Evolutionary conservation across 2,329 filamentous ascomycete species (phyloP), one percentile per base, ranked within the genome.

Genomic region (Penicillium griseofulvum): DNA sequence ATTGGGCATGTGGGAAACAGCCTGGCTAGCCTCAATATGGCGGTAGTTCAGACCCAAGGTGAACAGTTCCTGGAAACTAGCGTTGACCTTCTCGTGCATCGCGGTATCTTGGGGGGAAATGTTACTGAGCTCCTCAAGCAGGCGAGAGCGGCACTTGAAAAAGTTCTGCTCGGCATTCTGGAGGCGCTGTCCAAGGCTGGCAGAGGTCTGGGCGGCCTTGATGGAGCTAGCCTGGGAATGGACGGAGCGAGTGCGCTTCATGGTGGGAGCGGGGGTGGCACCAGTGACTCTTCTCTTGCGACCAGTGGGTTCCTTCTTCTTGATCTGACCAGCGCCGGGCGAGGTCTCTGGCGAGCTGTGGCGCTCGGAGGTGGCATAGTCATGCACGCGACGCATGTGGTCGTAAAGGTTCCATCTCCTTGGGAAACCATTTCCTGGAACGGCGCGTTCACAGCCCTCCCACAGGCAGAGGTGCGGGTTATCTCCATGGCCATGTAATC

Each of bases 371-470:
- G 71, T 68, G 45, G 71, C 79, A 67, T 83, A 84, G 62, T 84
- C 82, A 67, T 97, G 93, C 8, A 97, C 92, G 59, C 93, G 88
- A 78, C 91, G 90, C 92, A 97, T 97, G 81, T 97, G 93, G 77
- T 97, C 93, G 74, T 89, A 87, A 51, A 96, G 83, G 77, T 97
- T 97, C 90, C 94, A 97, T 67, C 92, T 88, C 66, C 93, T 87
- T 36, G 92, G 93, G 70, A 97, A 97, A 65, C 93, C 93, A 72
- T 93, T 91, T 66, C 91, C 91, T 24, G 84, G 80, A 33, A 88
- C 80, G 55, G 90, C 86, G 61, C 93, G 88, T 69, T 97, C 91
- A 69, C 93, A 97, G 58, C 90, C 91, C 28, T 88, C 82, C 74
- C 93, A 94, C 56, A 87, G 85, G 83, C 93, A 97, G 49, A 94